A percentile compares a stretch with the other conserved stretches of the same genome.
These are phyloP conservation scores for Trichoderma orchidacearum DNA, from an alignment of 495 filamentous ascomycete genomes.

Conservation along the genomic window DNA sequence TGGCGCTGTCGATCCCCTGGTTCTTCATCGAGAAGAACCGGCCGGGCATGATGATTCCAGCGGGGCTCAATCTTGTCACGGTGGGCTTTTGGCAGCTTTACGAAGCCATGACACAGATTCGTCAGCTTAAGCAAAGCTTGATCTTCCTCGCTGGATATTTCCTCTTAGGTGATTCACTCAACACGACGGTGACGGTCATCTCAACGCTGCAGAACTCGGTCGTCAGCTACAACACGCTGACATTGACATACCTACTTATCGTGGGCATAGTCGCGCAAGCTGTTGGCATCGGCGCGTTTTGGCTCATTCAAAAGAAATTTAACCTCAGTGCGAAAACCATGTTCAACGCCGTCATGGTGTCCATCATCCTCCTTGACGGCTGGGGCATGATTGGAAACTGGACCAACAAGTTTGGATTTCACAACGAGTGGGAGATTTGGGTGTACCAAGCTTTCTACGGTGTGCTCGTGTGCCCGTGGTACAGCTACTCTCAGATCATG, in stretches of 20 bases:
- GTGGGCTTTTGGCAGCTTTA: conserved; percentile 47
- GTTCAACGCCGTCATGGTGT: conserved; percentile 44
- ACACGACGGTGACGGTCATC: conserved; percentile 56
- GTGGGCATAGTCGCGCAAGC: conserved; percentile 51
- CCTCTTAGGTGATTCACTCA: conserved; percentile 48
- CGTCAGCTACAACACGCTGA: conserved; percentile 45
- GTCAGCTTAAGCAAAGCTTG: conserved; percentile 49
- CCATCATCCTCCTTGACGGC: conserved; percentile 43
- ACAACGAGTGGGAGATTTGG: conserved; percentile 50
- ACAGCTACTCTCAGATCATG: conserved; percentile 55
- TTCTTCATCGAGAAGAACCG: conserved; percentile 49
- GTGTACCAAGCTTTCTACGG: conserved; percentile 52
- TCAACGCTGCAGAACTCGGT: conserved; percentile 48
- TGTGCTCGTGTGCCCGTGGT: conserved; percentile 54
- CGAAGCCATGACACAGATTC: conserved; percentile 42
- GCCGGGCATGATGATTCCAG: conserved; percentile 35
- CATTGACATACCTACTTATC: conserved; percentile 47
- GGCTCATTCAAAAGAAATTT: conserved; percentile 40
- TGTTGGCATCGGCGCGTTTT: conserved; percentile 47
- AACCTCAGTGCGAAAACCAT: conserved; percentile 44
- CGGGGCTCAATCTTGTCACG: conserved; percentile 27
- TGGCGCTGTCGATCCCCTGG: conserved; percentile 47
- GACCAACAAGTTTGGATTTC: conserved; percentile 47
- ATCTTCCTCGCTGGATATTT: conserved; percentile 54
- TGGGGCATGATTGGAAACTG: conserved; percentile 60